phyloP scores from a whole-genome alignment of 306 rosid genomes.

The Vigna mungo region DNA sequence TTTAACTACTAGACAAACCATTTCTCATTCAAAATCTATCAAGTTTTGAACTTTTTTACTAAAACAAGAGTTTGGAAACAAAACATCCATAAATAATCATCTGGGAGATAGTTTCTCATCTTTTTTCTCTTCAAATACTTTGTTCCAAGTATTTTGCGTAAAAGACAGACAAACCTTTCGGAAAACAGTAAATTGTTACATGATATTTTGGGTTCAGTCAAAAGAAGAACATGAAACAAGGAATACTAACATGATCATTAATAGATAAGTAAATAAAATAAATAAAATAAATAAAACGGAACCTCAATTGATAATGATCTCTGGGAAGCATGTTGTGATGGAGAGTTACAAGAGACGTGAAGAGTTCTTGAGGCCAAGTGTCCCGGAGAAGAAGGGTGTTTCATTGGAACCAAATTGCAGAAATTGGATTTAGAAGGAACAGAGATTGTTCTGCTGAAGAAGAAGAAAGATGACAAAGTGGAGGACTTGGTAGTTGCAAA shows the following conservation, averaged over 20 bases:
- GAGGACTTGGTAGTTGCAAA: slow-evolving; percentile 38
- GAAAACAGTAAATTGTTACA: background rate
- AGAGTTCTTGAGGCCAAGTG: slow-evolving; percentile 43
- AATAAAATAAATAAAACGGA: background rate
- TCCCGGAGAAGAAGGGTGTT: slow-evolving; percentile 7
- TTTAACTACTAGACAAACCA: background rate
- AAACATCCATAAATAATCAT: background rate
- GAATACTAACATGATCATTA: background rate
- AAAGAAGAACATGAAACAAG: background rate
- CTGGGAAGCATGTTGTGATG: slow-evolving; percentile 43
- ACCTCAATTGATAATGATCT: slow-evolving; percentile 64
- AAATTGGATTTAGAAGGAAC: slow-evolving; percentile 35
- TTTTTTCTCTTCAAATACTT: background rate
- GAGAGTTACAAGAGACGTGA: slow-evolving; percentile 46
- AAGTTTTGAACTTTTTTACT: background rate
- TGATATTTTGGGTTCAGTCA: background rate
- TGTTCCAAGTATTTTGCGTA: background rate
- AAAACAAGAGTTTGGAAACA: background rate
- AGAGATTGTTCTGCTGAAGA: slow-evolving; percentile 11
- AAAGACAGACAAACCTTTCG: background rate
- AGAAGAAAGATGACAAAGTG: slow-evolving; percentile 14
- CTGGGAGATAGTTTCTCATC: background rate
- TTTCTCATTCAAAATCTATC: background rate
- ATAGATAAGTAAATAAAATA: background rate
- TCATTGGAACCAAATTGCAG: slow-evolving; percentile 37